phyloP scores from a whole-genome alignment of 306 rosid species.

The Cicer chorassanicum region DNA sequence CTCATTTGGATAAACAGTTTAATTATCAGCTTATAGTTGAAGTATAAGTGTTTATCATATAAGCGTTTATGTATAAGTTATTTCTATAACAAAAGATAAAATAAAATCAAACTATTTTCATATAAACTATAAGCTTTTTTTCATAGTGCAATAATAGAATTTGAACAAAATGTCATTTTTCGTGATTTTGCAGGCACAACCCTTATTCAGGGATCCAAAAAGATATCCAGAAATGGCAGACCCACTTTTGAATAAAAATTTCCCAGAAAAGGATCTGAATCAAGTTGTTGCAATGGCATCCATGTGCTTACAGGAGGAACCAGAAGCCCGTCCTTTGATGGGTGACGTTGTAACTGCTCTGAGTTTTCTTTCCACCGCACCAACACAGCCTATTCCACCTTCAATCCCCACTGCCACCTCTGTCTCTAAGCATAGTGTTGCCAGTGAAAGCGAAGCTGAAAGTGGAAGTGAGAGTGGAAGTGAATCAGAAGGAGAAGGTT shows the following conservation, averaged over 20 bases:
- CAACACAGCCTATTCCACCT: conserved; percentile 40
- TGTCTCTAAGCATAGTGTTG: conserved; percentile 6
- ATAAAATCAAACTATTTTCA: too few relatives aligned
- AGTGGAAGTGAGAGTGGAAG: conserved; percentile 10
- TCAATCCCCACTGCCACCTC: conserved; percentile 32
- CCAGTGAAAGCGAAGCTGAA: conserved; percentile 9
- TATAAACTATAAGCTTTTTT: too few relatives aligned
- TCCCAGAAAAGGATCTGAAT: conserved; percentile 85
- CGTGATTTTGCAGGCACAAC: conserved; percentile 75
- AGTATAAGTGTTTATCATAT: too few relatives aligned
- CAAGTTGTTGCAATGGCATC: conserved; percentile 90
- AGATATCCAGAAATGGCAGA: conserved; percentile 84
- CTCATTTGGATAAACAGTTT: too few relatives aligned
- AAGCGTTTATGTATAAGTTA: too few relatives aligned
- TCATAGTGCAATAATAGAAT: too few relatives aligned
- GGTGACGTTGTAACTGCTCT: conserved; percentile 76
- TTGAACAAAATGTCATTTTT: too few relatives aligned
- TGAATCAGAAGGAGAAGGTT: conserved; percentile 10
- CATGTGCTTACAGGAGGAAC: conserved; percentile 92
- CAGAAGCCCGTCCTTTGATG: conserved; percentile 81
- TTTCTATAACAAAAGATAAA: too few relatives aligned
- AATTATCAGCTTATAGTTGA: too few relatives aligned
- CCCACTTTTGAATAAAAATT: conserved; percentile 56
- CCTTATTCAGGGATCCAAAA: conserved; percentile 76
- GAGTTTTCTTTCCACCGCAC: conserved; percentile 65